A percentile compares a stretch with the other conserved stretches of the same genome.
phyloP scores from a whole-genome alignment of 2,329 filamentous ascomycete genomes.

The Verticillium klebahnii region DNA sequence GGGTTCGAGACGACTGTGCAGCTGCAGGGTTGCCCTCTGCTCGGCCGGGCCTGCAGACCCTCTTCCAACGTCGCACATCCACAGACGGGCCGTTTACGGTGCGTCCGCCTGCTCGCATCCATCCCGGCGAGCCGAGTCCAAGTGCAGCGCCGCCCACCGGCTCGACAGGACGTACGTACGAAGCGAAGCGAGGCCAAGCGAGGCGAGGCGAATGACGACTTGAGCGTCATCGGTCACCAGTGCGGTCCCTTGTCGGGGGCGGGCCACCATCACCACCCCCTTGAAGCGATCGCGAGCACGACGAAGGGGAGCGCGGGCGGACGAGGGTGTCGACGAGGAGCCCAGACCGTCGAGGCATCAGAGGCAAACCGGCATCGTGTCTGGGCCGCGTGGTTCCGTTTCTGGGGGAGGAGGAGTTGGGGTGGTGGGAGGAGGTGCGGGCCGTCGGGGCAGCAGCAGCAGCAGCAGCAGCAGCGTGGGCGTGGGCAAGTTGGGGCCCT shows the following conservation, averaged over 20 bases:
- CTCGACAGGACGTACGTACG: background rate
- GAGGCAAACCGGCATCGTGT: background rate
- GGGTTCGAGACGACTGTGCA: background rate
- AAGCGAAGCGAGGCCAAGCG: background rate
- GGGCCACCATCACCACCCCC: background rate
- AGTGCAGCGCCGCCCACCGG: background rate
- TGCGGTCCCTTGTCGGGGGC: background rate
- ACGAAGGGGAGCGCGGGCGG: background rate
- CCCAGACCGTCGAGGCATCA: background rate
- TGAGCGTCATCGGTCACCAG: background rate
- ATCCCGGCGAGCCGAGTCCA: background rate
- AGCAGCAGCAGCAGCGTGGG: background rate
- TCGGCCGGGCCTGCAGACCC: background rate
- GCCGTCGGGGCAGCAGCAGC: background rate
- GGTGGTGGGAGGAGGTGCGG: background rate
- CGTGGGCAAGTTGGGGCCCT: background rate
- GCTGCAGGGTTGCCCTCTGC: background rate
- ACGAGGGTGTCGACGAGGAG: background rate
- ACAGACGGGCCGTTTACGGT: constrained; percentile 3
- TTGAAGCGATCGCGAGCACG: background rate
- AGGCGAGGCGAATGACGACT: background rate
- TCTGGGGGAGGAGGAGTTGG: background rate
- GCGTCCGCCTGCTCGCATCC: background rate
- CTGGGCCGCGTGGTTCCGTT: background rate
- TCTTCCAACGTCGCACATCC: constrained; percentile 1